A percentile compares a stretch with the other conserved stretches of the same genome.
These are phyloP conservation scores for Talaromyces sp. DNA, from an alignment of 2,329 filamentous ascomycete species.

Conservation along the genomic window DNA sequence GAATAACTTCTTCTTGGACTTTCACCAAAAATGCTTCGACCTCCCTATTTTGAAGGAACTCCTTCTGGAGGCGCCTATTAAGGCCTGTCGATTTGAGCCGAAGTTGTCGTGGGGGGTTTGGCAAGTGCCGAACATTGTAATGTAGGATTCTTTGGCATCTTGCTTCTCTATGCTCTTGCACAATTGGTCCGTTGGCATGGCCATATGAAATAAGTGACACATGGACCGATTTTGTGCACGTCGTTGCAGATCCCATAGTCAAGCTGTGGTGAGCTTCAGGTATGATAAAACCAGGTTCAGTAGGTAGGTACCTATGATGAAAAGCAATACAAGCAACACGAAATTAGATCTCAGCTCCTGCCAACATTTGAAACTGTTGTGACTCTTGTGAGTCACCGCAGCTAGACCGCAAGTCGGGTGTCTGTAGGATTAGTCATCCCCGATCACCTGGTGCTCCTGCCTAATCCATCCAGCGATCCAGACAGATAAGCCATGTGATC, in stretches of 20 bases:
- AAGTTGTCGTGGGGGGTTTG: constrained; percentile 8
- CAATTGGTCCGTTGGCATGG: constrained; percentile 9
- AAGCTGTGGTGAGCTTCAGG: neutral
- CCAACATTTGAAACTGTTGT: too few relatives aligned
- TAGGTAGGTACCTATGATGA: too few relatives aligned
- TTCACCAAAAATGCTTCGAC: constrained; percentile 2
- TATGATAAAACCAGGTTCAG: too few relatives aligned
- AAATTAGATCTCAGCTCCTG: too few relatives aligned
- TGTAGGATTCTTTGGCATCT: neutral
- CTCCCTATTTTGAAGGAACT: constrained; percentile 8
- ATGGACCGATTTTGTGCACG: neutral
- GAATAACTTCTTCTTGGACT: neutral
- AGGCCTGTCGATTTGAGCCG: constrained; percentile 9
- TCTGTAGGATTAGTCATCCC: too few relatives aligned
- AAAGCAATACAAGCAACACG: too few relatives aligned
- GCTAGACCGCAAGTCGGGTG: too few relatives aligned
- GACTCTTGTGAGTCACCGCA: too few relatives aligned
- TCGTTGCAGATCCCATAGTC: neutral
- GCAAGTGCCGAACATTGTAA: constrained; percentile 13
- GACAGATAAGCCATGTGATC: too few relatives aligned
- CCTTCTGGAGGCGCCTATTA: constrained; percentile 8
- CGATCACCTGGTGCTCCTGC: too few relatives aligned
- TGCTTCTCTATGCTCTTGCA: neutral
- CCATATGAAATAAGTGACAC: constrained; percentile 11
- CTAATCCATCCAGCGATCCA: too few relatives aligned